These are phyloP conservation scores for Aspergillus puulaauensis DNA, from an alignment of 2,329 filamentous ascomycete species.

Conservation along the genomic window DNA sequence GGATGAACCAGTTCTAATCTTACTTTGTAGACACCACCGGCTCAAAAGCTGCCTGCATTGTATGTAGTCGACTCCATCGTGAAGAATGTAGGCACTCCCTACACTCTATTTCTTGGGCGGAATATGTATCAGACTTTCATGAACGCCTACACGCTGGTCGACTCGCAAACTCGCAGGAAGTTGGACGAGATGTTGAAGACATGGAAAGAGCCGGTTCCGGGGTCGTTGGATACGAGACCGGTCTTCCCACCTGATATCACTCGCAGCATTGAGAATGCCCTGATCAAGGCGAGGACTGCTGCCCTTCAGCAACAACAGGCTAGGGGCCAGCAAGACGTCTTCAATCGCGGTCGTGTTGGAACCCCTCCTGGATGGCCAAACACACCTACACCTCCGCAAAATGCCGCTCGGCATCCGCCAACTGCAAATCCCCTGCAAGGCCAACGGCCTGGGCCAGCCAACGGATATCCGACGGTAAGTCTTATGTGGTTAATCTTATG, in stretches of 20 bases:
- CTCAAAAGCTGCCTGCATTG: conserved; percentile 89
- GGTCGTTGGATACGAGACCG: conserved; percentile 86
- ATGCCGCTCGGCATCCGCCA: conserved; percentile 42
- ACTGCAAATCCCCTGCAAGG: conserved; percentile 23
- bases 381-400: conserved; percentile 70
- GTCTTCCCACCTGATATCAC: conserved; percentile 88
- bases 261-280: conserved; percentile 86
- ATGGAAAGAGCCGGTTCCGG: conserved; percentile 95
- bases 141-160: conserved; percentile 90
- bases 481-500: not conserved
- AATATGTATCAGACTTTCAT: conserved; percentile 94
- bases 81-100: conserved; percentile 97
- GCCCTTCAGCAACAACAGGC: conserved; percentile 49
- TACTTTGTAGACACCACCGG: conserved; percentile 70
- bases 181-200: conserved; percentile 98
- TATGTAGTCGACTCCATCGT: conserved; percentile 98
- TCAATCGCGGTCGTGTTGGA: conserved; percentile 51
- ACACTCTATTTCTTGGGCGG: conserved; percentile 89
- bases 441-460: conserved; percentile 32
- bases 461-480: conserved; percentile 27
- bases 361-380: conserved; percentile 65
- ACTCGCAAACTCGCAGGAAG: conserved; percentile 76
- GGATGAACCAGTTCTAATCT: conserved; percentile 33
- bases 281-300: conserved; percentile 76
- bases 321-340: conserved; percentile 57